Evolutionary conservation across 2,329 filamentous ascomycete species (phyloP).

Genomic region (Teratosphaeria gauchensis): DNA sequence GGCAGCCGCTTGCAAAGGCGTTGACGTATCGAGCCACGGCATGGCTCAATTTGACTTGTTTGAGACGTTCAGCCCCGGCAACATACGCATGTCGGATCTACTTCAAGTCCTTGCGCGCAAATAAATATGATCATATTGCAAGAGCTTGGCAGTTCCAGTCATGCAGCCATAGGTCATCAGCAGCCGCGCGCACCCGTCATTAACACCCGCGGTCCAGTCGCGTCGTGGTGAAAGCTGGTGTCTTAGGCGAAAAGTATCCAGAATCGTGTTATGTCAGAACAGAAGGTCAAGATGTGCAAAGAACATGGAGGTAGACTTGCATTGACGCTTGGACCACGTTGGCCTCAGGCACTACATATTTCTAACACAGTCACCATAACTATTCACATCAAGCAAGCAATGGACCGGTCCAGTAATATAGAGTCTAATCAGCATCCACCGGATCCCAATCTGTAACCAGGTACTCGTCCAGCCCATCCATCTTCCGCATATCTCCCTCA

Average conservation of each 20-base stretch:
- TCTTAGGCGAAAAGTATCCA: background rate
- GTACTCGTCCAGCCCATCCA: constrained; percentile 61
- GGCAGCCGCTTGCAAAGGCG: constrained; percentile 5
- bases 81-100: background rate
- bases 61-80: background rate
- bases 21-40: constrained; percentile 9
- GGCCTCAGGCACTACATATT: background rate
- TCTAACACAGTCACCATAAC: background rate
- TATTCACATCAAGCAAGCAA: background rate
- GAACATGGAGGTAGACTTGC: background rate
- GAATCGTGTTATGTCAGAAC: background rate
- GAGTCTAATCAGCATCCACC: background rate
- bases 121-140: background rate
- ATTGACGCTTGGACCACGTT: background rate
- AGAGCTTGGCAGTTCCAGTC: background rate
- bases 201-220: background rate
- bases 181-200: background rate
- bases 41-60: constrained; percentile 3
- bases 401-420: too few species aligned
- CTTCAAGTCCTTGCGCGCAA: background rate
- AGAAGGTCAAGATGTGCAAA: background rate
- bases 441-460: constrained; percentile 53
- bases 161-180: background rate
- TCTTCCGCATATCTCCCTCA: constrained; percentile 49
- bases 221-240: background rate